A percentile compares a stretch with the other conserved stretches of the same genome.
Conservation (phyloP, 306 rosid genomes). For the Quercus dentata region DNA sequence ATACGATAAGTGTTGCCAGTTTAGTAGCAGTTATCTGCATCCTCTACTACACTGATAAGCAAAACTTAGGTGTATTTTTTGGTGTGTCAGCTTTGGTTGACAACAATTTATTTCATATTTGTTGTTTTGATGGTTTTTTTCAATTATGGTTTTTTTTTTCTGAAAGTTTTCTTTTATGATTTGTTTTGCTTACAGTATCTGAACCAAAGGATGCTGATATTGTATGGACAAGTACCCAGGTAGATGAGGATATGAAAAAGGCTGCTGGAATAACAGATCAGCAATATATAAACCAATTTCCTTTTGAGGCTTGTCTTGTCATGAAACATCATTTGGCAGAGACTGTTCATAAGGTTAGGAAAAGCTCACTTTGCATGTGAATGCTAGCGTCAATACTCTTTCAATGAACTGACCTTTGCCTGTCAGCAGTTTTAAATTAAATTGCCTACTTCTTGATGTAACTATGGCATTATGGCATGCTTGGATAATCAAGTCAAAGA, state of each 20-base stretch:
- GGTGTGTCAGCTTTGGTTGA: neutral
- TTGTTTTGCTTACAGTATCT: conserved; percentile 47
- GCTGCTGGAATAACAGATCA: conserved; percentile 73
- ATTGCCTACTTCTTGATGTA: neutral
- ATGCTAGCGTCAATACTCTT: conserved; percentile 5
- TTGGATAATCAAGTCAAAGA: neutral
- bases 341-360: conserved; percentile 76
- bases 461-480: conserved; percentile 11
- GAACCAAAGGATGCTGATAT: conserved; percentile 88
- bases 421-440: conserved; percentile 3
- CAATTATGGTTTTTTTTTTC: conserved; percentile 7
- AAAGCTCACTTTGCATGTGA: conserved; percentile 12
- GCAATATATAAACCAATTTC: conserved; percentile 85
- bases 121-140: conserved; percentile 1
- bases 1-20: neutral
- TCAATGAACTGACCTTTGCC: conserved; percentile 6
- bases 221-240: conserved; percentile 83
- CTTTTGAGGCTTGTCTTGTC: conserved; percentile 92
- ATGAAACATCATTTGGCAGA: conserved; percentile 98
- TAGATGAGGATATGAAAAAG: conserved; percentile 81
- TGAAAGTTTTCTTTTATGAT: conserved; percentile 16
- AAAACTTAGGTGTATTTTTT: neutral
- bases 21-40: neutral
- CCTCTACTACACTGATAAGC: neutral
- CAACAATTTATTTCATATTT: neutral